These are phyloP conservation scores for Fusarium azukiicola DNA, from an alignment of 2,329 filamentous ascomycete genomes.

Conservation along the genomic window DNA sequence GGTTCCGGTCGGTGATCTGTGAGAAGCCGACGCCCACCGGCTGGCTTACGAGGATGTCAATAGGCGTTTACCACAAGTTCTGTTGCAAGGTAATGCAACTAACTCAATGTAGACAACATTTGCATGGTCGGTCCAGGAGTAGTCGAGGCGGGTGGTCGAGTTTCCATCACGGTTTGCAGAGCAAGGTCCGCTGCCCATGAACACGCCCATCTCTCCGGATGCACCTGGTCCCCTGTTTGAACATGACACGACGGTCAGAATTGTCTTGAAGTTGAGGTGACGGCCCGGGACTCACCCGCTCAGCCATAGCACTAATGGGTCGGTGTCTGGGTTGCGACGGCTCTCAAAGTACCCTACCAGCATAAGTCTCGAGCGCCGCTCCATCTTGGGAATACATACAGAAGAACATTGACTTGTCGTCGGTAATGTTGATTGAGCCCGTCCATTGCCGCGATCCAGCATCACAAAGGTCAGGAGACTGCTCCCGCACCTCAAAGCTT, in stretches of 20 bases:
- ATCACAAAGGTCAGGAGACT: background rate
- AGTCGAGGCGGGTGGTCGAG: conserved; percentile 35
- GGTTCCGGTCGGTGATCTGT: conserved; percentile 38
- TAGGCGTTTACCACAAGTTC: no score
- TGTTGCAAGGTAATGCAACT: background rate
- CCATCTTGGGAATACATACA: background rate
- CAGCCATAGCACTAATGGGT: conserved; percentile 46
- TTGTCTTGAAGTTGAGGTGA: background rate
- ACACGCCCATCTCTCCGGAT: conserved; percentile 41
- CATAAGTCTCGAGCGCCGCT: background rate
- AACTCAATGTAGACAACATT: conserved; percentile 45
- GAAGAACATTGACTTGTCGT: background rate
- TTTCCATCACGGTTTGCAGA: conserved; percentile 36
- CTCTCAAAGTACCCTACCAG: conserved; percentile 47
- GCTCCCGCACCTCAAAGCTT: background rate
- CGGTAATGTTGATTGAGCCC: background rate
- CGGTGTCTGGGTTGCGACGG: conserved; percentile 33
- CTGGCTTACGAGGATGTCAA: conserved; percentile 19
- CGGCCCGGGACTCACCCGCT: conserved; percentile 36
- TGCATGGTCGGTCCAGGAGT: conserved; percentile 43
- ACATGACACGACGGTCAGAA: background rate
- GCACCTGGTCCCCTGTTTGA: conserved; percentile 20
- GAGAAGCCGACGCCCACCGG: conserved; percentile 46
- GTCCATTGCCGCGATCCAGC: conserved; percentile 3
- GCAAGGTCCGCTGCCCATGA: conserved; percentile 45